Percentiles rank a stretch among this genome's conserved stretches.
Evolutionary conservation across 495 filamentous ascomycete species (phyloP).

Genomic region (Aspergillus nidulans): DNA sequence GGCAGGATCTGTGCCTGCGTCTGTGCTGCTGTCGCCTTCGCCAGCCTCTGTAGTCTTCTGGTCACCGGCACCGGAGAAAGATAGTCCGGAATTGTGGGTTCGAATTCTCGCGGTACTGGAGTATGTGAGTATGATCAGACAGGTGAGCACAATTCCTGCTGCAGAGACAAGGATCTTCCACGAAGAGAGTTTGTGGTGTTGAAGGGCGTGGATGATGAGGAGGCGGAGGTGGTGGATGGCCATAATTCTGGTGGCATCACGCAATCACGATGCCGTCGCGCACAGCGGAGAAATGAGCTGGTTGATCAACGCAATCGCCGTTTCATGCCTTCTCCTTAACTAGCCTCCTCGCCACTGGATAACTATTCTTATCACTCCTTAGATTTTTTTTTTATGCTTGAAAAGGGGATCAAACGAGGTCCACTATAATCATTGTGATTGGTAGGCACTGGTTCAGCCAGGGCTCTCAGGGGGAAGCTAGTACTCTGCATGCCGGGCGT

Average conservation of each 20-base stretch:
- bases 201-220: slow-evolving; percentile 6
- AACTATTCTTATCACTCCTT: not conserved
- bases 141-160: not conserved
- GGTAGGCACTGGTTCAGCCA: slow-evolving; percentile 3
- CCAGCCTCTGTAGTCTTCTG: not conserved
- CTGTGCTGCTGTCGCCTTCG: not conserved
- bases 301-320: not conserved
- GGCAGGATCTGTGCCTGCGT: not conserved
- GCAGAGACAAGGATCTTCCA: slow-evolving; percentile 6
- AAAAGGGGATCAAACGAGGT: slow-evolving; percentile 14
- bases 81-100: not conserved
- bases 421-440: slow-evolving; percentile 6
- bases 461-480: not conserved
- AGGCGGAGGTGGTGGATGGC: slow-evolving; percentile 13
- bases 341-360: not conserved
- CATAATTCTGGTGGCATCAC: slow-evolving; percentile 1
- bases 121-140: slow-evolving; percentile 9
- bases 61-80: not conserved
- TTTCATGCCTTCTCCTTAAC: not conserved
- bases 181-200: not conserved
- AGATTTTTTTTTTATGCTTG: not conserved
- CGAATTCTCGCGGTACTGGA: not conserved
- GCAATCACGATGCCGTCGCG: not conserved
- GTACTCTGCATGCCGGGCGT: not conserved
- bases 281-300: not conserved